phyloP scores from a whole-genome alignment of 305 asterid genomes.

The Plantago coronopus region DNA sequence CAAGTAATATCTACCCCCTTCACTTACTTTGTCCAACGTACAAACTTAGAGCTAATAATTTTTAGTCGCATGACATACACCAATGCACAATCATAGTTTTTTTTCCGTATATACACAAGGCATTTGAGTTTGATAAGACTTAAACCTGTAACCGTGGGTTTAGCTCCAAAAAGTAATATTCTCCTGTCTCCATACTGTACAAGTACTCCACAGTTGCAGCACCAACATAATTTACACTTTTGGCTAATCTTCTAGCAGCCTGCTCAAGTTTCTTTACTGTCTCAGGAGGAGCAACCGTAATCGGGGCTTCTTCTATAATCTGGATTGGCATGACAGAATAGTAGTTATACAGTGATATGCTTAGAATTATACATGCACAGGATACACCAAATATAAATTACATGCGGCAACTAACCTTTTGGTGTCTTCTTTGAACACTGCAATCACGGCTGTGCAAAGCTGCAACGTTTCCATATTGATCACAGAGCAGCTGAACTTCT shows the following conservation, averaged over 20 bases:
- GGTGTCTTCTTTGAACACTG: constrained; percentile 98
- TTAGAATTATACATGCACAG: no score
- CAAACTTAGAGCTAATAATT: no score
- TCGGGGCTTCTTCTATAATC: constrained; percentile 99
- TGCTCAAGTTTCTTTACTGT: constrained; percentile 90
- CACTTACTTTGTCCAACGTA: no score
- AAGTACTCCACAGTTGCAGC: constrained; percentile 99
- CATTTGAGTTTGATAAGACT: no score
- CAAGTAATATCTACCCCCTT: not conserved
- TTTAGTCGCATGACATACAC: no score
- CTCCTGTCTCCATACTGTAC: constrained; percentile 98
- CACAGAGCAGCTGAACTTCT: constrained; percentile 95
- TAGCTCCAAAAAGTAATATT: constrained; percentile 93
- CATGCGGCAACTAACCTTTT: constrained; percentile 51
- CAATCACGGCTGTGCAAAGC: constrained; percentile 99
- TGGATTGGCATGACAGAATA: constrained; percentile 27
- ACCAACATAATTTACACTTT: constrained; percentile 85
- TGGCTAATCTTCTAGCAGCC: constrained; percentile 97
- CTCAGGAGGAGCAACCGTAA: constrained; percentile 81
- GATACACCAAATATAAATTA: constrained; percentile 4
- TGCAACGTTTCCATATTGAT: constrained; percentile 90
- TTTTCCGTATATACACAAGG: no score
- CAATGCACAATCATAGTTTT: no score
- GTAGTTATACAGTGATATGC: no score
- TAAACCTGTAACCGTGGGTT: constrained; percentile 98